A percentile compares a stretch with the other conserved stretches of the same genome.
phyloP scores from a whole-genome alignment of 2,329 filamentous ascomycete genomes.

The Chaetomiaceae sp. region DNA sequence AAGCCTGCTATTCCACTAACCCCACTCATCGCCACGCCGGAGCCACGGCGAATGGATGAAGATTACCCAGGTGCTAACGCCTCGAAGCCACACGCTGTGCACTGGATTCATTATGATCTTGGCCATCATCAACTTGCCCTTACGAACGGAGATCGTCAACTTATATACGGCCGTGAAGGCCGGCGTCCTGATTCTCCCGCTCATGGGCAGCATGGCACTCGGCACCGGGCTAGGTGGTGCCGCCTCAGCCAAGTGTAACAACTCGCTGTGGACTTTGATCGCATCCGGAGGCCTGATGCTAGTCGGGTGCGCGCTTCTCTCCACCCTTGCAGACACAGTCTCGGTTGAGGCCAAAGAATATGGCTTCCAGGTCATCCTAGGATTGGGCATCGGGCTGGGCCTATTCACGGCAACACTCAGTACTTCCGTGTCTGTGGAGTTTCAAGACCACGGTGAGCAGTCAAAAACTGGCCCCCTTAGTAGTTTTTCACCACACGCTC shows the following conservation, averaged over 20 bases:
- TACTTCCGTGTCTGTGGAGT: constrained; percentile 18
- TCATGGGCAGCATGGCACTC: constrained; percentile 20
- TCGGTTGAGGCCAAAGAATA: constrained; percentile 13
- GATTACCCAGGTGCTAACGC: background rate
- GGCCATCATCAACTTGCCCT: constrained; percentile 21
- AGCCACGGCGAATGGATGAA: too few relatives aligned
- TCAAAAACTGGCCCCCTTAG: background rate
- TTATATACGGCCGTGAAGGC: constrained; percentile 21
- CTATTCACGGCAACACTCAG: constrained; percentile 20
- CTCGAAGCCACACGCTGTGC: constrained; percentile 13
- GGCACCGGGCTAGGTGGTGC: constrained; percentile 19
- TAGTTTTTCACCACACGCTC: background rate
- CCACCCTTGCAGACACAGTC: background rate
- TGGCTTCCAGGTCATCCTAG: constrained; percentile 16
- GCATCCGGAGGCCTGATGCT: background rate
- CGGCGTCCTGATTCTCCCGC: constrained; percentile 21
- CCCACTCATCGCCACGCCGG: too few relatives aligned
- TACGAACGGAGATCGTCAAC: constrained; percentile 23
- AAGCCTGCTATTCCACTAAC: too few relatives aligned
- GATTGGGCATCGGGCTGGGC: constrained; percentile 15
- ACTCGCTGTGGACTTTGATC: background rate
- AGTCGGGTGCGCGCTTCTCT: background rate
- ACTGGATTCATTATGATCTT: constrained; percentile 22
- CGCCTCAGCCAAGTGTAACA: background rate
- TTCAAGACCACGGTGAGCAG: constrained; percentile 20